Evolutionary conservation across 257 asterid genomes (phyloP), one percentile per base, ranked within the genome.

Genomic region (Gentiana straminea): DNA sequence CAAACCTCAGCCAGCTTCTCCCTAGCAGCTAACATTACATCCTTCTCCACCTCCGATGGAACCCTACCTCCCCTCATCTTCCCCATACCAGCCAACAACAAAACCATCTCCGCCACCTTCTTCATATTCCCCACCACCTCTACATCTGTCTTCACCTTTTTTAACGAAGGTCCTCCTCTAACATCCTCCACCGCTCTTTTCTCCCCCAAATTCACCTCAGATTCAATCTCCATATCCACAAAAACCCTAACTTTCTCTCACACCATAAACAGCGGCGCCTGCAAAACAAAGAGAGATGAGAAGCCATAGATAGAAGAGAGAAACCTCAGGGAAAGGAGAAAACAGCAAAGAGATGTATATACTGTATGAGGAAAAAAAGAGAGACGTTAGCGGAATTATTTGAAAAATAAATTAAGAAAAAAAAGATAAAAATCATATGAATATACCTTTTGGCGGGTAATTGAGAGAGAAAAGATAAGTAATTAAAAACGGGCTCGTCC

Each of bases 41-140:
- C 99, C 78, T 55, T 80, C 82, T 92, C 99, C 8, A 62, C 84
- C 24, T 47, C 75, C 33, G 76, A 85, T 54, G 97, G 94, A n/a
- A 69, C 80, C 82, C 62, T 79, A 37, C 97, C 97, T 13, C 94
- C 97, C 69, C 97, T 76, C 90, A 92, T 88, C 68, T 83, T 85
- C 73, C 95, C 95, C 93, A 92, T 77, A 1, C 95, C 93, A 4
- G 95, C 75, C 77, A 92, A 63, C 52, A 92, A 86, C 79, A 92
- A 63, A 60, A 88, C 94, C 81, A 88, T 81, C 80, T 88, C 95
- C 45, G 97, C 97, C 49, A 92, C 91, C 73, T 77, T 69, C 78
- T 67, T 79, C 68, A 84, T 78, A 61, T 67, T 80, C 63, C 67
- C 74, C 34, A 37, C 38, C 65, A 64, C 44, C 53, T 58, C 54